phyloP scores from a whole-genome alignment of 495 filamentous ascomycete species.

The Penicillium samsonianum region DNA sequence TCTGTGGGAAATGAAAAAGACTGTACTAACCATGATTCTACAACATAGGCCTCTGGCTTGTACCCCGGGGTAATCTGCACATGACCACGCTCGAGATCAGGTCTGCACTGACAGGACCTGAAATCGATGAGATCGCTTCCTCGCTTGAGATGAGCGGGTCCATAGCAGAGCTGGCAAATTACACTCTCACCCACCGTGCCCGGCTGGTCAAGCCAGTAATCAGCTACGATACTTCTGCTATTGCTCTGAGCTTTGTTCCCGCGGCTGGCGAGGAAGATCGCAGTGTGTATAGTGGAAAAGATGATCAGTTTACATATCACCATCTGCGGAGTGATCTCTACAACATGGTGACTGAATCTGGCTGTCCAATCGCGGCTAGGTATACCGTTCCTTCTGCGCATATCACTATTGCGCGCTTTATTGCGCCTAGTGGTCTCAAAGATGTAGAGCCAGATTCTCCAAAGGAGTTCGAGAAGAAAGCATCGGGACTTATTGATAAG shows the following conservation, averaged over 20 bases:
- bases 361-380: conserved; percentile 64
- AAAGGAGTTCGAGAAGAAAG: conserved; percentile 42
- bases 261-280: conserved; percentile 55
- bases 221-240: conserved; percentile 78
- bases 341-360: conserved; percentile 54
- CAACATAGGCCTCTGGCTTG: conserved; percentile 76
- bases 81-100: conserved; percentile 83
- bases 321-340: conserved; percentile 83
- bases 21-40: conserved; percentile 4
- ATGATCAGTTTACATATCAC: conserved; percentile 79
- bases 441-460: conserved; percentile 22
- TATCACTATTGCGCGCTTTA: conserved; percentile 81
- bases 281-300: conserved; percentile 21
- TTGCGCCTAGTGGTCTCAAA: conserved; percentile 55
- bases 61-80: conserved; percentile 75
- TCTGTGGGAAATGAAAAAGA: neutral
- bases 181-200: conserved; percentile 61
- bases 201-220: conserved; percentile 79
- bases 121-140: conserved; percentile 61
- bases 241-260: conserved; percentile 85
- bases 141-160: conserved; percentile 49
- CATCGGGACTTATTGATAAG: conserved; percentile 58
- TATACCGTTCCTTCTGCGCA: conserved; percentile 89
- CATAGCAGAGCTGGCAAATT: conserved; percentile 58
- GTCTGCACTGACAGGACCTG: conserved; percentile 62